Conservation (phyloP, 805 yeast genomes). For the Tetrapisispora fleetii region DNA sequence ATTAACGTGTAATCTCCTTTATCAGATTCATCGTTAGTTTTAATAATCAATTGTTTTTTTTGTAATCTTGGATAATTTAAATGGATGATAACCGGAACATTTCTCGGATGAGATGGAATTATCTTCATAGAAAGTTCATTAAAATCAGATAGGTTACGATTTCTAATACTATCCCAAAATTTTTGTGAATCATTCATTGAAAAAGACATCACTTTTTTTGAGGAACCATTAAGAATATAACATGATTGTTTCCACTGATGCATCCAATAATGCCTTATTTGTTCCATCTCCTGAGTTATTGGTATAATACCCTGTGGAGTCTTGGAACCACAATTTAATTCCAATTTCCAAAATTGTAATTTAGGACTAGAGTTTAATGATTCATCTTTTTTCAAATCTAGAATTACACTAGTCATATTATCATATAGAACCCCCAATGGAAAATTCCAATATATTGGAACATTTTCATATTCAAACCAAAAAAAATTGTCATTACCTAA, state of each 20-base stretch:
- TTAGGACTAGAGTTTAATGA: background rate
- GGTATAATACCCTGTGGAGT: conserved; percentile 41
- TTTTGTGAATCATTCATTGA: conserved; percentile 49
- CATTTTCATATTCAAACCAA: conserved; percentile 62
- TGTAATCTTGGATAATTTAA: conserved; percentile 28
- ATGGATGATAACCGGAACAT: conserved; percentile 16
- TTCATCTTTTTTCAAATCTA: background rate
- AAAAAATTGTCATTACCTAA: conserved; percentile 21
- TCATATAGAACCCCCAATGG: conserved; percentile 69
- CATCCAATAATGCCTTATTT: conserved; percentile 42
- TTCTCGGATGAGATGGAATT: conserved; percentile 9
- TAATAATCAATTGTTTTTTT: conserved; percentile 27
- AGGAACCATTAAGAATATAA: conserved; percentile 62
- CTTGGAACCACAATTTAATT: conserved; percentile 30
- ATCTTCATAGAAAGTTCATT: conserved; percentile 16
- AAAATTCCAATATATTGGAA: conserved; percentile 65
- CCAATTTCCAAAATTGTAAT: conserved; percentile 38
- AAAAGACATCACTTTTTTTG: conserved; percentile 71
- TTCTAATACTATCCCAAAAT: conserved; percentile 46
- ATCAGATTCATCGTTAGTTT: conserved; percentile 6
- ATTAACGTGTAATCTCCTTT: conserved; percentile 28
- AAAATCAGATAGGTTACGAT: conserved; percentile 16
- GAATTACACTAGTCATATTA: conserved; percentile 2
- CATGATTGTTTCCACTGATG: conserved; percentile 80
- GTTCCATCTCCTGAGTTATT: conserved; percentile 27